Percentiles rank a stretch among this genome's conserved stretches.
Conservation (phyloP, 306 rosid species). For the Sesbania bispinosa region DNA sequence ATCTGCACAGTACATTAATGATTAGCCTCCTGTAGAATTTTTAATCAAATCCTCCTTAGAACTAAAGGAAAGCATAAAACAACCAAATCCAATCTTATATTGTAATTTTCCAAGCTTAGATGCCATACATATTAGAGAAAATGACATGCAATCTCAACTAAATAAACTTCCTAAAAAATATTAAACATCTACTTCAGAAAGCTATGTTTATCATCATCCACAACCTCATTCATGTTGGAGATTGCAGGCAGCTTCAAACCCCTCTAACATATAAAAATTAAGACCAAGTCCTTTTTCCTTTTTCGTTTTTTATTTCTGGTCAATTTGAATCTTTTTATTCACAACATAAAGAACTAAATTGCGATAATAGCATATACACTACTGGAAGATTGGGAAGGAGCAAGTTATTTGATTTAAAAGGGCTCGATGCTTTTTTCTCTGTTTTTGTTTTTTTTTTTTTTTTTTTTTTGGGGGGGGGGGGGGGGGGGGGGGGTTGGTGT, state of each 20-base stretch:
- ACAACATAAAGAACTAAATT: background rate
- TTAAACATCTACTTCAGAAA: background rate
- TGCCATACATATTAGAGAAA: background rate
- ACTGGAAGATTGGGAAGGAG: slow-evolving; percentile 2
- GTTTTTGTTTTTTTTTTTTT: too few relatives aligned
- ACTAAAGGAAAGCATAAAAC: background rate
- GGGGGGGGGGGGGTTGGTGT: too few relatives aligned
- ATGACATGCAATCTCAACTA: background rate
- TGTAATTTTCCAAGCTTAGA: background rate
- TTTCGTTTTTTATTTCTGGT: background rate
- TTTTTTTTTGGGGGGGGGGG: too few relatives aligned
- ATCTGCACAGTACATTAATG: slow-evolving; percentile 52
- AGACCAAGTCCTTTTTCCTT: background rate
- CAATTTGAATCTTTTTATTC: background rate
- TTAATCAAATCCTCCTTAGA: slow-evolving; percentile 25
- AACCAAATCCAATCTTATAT: background rate
- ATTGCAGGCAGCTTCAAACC: slow-evolving; percentile 10
- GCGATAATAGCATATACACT: background rate
- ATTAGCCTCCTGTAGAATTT: slow-evolving; percentile 13
- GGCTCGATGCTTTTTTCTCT: too few relatives aligned
- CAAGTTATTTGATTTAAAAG: background rate
- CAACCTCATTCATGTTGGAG: background rate
- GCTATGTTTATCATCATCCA: background rate
- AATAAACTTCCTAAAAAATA: background rate
- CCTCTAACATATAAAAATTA: background rate